phyloP scores from a whole-genome alignment of 169 alveolate genomes.

The Plasmodium falciparum region DNA sequence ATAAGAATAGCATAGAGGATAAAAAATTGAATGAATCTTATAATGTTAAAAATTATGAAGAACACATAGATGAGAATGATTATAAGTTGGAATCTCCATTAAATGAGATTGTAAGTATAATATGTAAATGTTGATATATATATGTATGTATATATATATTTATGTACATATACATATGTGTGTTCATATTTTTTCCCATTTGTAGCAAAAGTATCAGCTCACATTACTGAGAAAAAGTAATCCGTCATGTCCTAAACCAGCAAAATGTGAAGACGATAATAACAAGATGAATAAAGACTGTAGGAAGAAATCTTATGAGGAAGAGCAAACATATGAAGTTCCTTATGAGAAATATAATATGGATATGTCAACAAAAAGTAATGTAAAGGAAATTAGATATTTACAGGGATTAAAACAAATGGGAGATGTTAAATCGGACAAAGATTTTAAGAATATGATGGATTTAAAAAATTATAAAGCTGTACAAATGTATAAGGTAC shows the following conservation, averaged over 20 bases:
- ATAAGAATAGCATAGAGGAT: conserved; percentile 2
- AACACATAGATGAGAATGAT: conserved; percentile 8
- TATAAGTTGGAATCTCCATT: conserved; percentile 54
- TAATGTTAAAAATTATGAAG: conserved; percentile 16
- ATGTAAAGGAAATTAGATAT: background rate
- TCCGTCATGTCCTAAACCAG: conserved; percentile 39
- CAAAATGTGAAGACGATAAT: conserved; percentile 8
- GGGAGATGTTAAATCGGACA: too few species aligned
- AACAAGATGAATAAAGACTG: background rate
- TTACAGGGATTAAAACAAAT: too few species aligned
- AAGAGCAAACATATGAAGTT: conserved; percentile 12
- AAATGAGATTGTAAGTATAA: conserved; percentile 57
- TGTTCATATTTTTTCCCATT: background rate
- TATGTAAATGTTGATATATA: background rate
- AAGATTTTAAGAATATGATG: too few species aligned
- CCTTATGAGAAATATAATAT: conserved; percentile 2
- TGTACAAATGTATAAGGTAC: conserved; percentile 16
- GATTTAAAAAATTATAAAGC: conserved; percentile 19
- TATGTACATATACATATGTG: background rate
- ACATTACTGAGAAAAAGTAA: conserved; percentile 62
- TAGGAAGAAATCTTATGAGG: background rate
- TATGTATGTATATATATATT: background rate
- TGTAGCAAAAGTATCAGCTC: conserved; percentile 55
- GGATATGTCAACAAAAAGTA: conserved; percentile 23
- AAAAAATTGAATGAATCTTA: conserved; percentile 23